Evolutionary conservation across 331 rosid genomes (phyloP).

Genomic region (Stylosanthes scabra): DNA sequence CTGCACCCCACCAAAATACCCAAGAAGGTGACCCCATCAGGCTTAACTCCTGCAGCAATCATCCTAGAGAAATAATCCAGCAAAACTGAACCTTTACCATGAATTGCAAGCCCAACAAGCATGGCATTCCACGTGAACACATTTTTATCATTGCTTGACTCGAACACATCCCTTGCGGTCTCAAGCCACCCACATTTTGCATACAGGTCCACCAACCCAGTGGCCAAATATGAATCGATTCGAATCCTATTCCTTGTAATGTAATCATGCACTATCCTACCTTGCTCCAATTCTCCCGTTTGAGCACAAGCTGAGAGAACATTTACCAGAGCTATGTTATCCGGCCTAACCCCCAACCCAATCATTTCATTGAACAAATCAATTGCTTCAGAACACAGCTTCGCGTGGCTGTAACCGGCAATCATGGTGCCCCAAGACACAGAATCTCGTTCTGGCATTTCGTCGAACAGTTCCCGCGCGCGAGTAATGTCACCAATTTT

Average conservation of each 20-base stretch:
- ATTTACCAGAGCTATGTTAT: conserved; percentile 67
- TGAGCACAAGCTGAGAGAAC: conserved; percentile 79
- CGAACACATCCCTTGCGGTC: conserved; percentile 57
- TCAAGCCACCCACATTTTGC: conserved; percentile 79
- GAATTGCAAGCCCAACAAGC: conserved; percentile 77
- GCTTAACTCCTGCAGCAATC: conserved; percentile 54
- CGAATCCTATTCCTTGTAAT: conserved; percentile 47
- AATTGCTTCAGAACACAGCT: conserved; percentile 47
- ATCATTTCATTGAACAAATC: conserved; percentile 61
- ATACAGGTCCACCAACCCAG: conserved; percentile 79
- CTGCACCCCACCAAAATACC: conserved; percentile 84
- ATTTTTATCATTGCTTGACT: conserved; percentile 50
- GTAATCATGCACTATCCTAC: conserved; percentile 55
- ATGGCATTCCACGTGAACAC: conserved; percentile 81
- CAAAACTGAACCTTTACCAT: conserved; percentile 58
- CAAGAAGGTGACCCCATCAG: conserved; percentile 76
- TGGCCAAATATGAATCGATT: conserved; percentile 58
- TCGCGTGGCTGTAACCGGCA: conserved; percentile 63
- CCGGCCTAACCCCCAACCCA: conserved; percentile 46
- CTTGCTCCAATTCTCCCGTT: conserved; percentile 68
- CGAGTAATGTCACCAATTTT: conserved; percentile 47
- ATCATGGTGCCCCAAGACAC: conserved; percentile 79
- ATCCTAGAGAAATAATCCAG: conserved; percentile 55
- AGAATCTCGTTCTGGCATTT: conserved; percentile 57
- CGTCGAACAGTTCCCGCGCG: conserved; percentile 63